Conservation (phyloP, 73 alveolate genomes). For the Paramecium pentaurelia region DNA sequence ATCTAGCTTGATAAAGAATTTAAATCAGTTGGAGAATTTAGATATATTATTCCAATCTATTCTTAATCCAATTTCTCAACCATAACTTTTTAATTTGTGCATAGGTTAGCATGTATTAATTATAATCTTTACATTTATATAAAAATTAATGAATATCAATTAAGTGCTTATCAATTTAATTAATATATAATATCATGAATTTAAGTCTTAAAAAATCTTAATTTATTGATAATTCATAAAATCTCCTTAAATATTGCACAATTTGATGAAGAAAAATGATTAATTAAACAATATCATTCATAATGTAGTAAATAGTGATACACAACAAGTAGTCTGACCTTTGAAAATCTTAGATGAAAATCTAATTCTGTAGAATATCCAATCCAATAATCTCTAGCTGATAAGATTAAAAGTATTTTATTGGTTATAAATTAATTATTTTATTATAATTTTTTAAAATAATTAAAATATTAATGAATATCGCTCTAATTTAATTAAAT, state of each 20-base stretch:
- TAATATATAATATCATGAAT: not conserved
- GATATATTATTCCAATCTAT: slow-evolving; percentile 14
- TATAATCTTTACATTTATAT: not conserved
- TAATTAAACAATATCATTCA: no score
- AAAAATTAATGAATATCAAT: not conserved
- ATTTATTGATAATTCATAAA: no score
- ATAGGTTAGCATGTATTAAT: not conserved
- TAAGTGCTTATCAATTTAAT: no score
- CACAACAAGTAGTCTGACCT: no score
- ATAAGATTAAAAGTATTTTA: not conserved
- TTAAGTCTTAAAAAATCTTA: not conserved
- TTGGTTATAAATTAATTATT: not conserved
- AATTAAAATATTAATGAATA: not conserved
- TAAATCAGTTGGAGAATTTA: slow-evolving; percentile 39
- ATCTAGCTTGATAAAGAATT: not conserved
- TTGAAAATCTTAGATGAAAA: not conserved
- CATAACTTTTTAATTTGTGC: not conserved
- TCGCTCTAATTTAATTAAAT: not conserved
- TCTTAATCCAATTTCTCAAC: not conserved
- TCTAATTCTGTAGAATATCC: not conserved
- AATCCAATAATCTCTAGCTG: not conserved
- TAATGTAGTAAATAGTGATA: no score
- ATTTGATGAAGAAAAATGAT: no score
- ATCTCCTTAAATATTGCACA: no score
- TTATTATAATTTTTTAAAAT: not conserved